Base-by-base conservation (phyloP, 1,284 basidiomycete genomes). In the Leccinum griseonigrum region DNA sequence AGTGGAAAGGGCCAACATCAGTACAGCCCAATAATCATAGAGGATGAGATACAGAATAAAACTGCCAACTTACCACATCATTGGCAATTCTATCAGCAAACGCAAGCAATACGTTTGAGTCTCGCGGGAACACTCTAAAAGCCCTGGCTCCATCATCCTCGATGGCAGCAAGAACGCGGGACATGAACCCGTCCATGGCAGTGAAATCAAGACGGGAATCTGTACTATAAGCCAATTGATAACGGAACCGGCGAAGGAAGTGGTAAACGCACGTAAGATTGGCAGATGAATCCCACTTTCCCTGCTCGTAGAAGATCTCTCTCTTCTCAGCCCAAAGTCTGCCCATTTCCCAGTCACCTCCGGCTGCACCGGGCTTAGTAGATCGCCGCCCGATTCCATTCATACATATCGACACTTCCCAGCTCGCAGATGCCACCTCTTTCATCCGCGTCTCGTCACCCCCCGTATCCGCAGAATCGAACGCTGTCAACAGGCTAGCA, bases 251-350 rank as follows among this genome's bases (percentile, higher is more conserved):
- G 26, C 16, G 6, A 18, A 40, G 3, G 34, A 10, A 9, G 29
- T 22, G 31, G 32, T 2, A 29, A 38, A 65, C 72, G 28, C 59
- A 68, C 67, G 64, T 68, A 50, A 68, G 63, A 46, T 64, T 64
- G 14, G 66, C 61, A 40, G 57, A 70, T 0, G 95, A 85, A 67
- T 91, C 85, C 87, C 93, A 96, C 56, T 83, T 81, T 3, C 83
- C 85, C 61, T 87, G 85, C 36, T 94, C 90, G 74, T 96, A 97
- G 70, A 98, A 94, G n/a, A 97, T 86, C 72, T 96, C 94, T 32
- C 91, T 79, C 77, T 97, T 97, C 76, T 98, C 95, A 2, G 92
- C 87, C 92, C 96, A 98, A 18, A 95, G 88, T 59, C 91, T 86
- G 1, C 92, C 93, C 79, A 95, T 87, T 73, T 96, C 94, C 94